phyloP scores from a whole-genome alignment of 768 basidiomycete genomes.

The Coprinopsis marcescibilis region DNA sequence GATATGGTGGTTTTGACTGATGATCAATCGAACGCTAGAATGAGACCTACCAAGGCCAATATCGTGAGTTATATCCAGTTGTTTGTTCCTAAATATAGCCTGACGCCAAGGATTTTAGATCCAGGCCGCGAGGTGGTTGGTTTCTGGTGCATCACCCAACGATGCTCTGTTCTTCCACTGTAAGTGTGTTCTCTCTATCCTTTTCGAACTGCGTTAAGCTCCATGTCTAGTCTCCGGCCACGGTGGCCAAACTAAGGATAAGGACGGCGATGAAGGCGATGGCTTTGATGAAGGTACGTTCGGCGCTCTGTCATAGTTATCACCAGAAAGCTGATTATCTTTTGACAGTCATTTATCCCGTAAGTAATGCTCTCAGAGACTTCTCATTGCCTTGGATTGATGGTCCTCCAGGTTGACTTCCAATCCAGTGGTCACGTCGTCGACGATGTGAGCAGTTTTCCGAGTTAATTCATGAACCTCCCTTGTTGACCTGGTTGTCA shows the following conservation, averaged over 20 bases:
- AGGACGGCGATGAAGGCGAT: conserved; percentile 78
- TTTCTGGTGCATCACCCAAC: conserved; percentile 67
- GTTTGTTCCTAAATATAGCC: not conserved
- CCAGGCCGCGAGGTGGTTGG: conserved; percentile 90
- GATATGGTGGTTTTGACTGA: conserved; percentile 89
- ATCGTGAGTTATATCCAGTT: conserved; percentile 45
- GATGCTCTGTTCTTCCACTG: conserved; percentile 92
- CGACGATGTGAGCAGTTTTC: conserved; percentile 67
- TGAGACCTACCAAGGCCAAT: conserved; percentile 72
- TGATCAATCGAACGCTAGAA: conserved; percentile 53
- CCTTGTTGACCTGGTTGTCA: not conserved
- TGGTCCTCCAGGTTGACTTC: conserved; percentile 35
- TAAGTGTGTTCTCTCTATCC: conserved; percentile 23
- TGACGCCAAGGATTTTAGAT: conserved; percentile 37
- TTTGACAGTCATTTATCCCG: conserved; percentile 74
- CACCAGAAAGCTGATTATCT: not conserved
- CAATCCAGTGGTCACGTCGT: conserved; percentile 69
- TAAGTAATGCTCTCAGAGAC: conserved; percentile 39
- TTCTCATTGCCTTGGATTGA: not conserved
- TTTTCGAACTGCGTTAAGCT: not conserved
- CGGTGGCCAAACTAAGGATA: conserved; percentile 84
- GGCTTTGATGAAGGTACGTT: conserved; percentile 71
- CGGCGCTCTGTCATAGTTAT: not conserved
- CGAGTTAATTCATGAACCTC: not conserved
- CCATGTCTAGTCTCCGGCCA: conserved; percentile 74